These are phyloP conservation scores for Aureobasidium namibiae DNA, from an alignment of 2,329 filamentous ascomycete genomes.

Conservation along the genomic window DNA sequence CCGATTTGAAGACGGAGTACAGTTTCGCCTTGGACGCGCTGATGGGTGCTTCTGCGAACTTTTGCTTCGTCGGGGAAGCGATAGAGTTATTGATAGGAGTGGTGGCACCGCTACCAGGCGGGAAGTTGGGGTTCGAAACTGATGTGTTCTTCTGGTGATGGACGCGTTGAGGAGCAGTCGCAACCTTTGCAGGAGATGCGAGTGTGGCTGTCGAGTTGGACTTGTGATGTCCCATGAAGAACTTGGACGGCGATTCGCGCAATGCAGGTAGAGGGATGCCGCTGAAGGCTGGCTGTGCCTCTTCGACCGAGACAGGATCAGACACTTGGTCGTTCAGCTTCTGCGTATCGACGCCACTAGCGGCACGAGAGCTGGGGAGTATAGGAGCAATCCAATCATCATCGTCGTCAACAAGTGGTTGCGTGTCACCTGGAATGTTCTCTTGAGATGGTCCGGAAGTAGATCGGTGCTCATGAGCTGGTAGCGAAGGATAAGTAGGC, in stretches of 20 bases:
- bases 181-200: constrained; percentile 39
- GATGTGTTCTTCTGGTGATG: constrained; percentile 51
- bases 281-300: neutral
- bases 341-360: constrained; percentile 6
- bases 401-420: constrained; percentile 39
- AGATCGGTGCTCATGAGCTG: neutral
- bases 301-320: neutral
- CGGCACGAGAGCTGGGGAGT: constrained; percentile 16
- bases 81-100: constrained; percentile 47
- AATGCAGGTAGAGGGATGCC: neutral
- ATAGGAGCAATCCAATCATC: constrained; percentile 54
- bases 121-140: constrained; percentile 32
- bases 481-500: constrained; percentile 25
- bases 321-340: neutral
- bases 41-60: constrained; percentile 64
- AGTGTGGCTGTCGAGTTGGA: constrained; percentile 27
- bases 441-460: constrained; percentile 19
- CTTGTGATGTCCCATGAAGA: constrained; percentile 23
- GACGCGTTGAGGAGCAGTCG: constrained; percentile 26
- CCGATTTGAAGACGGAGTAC: constrained; percentile 82
- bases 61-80: constrained; percentile 45
- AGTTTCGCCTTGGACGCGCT: constrained; percentile 91
- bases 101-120: constrained; percentile 22
- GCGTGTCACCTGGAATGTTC: constrained; percentile 1
- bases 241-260: constrained; percentile 5